Percentiles rank a stretch among this genome's conserved stretches.
Evolutionary conservation across 345 rosid species (phyloP).

Genomic region (Euphorbia lathyris): DNA sequence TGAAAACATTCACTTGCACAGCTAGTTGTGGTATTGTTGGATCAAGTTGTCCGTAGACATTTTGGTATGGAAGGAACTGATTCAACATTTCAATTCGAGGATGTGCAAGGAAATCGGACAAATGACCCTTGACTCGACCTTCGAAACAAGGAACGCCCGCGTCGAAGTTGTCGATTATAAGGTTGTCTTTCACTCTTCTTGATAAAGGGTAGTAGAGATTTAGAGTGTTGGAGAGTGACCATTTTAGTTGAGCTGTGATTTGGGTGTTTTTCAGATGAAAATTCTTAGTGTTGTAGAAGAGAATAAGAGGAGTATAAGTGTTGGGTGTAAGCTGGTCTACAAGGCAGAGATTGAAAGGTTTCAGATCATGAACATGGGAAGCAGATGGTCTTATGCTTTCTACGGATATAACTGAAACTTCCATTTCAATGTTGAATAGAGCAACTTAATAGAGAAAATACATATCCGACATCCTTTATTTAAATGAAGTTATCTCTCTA

Average conservation of each 20-base stretch:
- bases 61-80: neutral
- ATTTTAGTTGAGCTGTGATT: too few species aligned
- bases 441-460: too few species aligned
- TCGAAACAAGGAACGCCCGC: constrained; percentile 7
- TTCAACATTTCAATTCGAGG: neutral
- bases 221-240: too few species aligned
- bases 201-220: too few species aligned
- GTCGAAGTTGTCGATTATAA: neutral
- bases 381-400: constrained; percentile 1
- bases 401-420: too few species aligned
- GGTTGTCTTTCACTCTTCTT: too few species aligned
- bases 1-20: too few species aligned
- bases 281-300: neutral
- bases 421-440: too few species aligned
- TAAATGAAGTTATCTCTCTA: too few species aligned
- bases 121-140: neutral
- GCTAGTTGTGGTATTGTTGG: too few species aligned
- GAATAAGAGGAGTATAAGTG: constrained; percentile 1
- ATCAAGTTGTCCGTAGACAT: neutral
- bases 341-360: constrained; percentile 3
- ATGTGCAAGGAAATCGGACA: neutral
- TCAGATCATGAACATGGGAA: neutral
- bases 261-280: too few species aligned
- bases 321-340: neutral
- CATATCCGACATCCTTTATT: too few species aligned